phyloP scores from a whole-genome alignment of 345 rosid species.

The Ceriops decandra region DNA sequence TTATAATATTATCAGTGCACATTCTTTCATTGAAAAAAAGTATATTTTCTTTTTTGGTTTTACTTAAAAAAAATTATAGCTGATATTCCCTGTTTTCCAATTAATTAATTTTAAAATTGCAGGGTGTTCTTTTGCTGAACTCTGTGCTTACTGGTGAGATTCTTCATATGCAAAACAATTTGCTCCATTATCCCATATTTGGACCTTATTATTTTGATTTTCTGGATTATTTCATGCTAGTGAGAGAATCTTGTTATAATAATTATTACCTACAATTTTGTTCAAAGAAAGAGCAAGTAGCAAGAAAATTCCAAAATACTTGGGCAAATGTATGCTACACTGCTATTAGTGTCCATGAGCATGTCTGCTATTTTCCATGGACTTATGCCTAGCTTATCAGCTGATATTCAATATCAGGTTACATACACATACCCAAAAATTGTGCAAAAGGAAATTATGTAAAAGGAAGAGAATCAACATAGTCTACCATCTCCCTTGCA shows the following conservation, averaged over 20 bases:
- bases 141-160: conserved; percentile 81
- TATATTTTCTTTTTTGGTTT: background rate
- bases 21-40: background rate
- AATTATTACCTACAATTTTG: background rate
- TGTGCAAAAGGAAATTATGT: too few relatives aligned
- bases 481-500: too few relatives aligned
- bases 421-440: too few relatives aligned
- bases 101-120: conserved; percentile 6
- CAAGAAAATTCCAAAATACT: too few relatives aligned
- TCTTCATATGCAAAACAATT: conserved; percentile 9
- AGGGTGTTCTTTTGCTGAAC: conserved; percentile 91
- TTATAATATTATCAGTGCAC: too few relatives aligned
- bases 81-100: conserved; percentile 5
- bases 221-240: background rate
- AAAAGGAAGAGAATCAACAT: too few relatives aligned
- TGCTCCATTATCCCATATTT: background rate
- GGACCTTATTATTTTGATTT: background rate
- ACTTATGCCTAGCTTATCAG: too few relatives aligned
- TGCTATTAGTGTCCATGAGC: too few relatives aligned
- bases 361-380: too few relatives aligned
- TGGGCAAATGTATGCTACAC: too few relatives aligned
- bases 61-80: background rate
- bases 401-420: too few relatives aligned
- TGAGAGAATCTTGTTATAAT: background rate
- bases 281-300: too few relatives aligned